Percentiles rank a stretch among this genome's conserved stretches.
phyloP scores from a whole-genome alignment of 345 rosid species.

The Brassica rapa region DNA sequence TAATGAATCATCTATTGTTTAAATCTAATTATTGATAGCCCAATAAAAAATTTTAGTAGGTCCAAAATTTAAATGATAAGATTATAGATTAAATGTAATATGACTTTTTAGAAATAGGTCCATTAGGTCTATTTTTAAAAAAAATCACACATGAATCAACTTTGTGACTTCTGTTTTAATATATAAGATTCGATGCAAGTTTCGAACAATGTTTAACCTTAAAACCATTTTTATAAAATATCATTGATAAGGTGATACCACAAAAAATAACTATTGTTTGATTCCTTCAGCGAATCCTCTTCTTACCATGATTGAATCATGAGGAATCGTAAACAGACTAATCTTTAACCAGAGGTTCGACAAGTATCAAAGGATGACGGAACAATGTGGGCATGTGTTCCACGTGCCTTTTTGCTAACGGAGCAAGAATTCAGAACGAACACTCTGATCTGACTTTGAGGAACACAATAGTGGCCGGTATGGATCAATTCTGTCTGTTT shows the following conservation, averaged over 20 bases:
- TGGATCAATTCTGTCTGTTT: conserved; percentile 14
- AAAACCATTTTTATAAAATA: no score
- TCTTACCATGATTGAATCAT: conserved; percentile 29
- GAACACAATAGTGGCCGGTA: conserved; percentile 32
- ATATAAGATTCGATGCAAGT: not conserved
- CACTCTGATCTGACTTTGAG: not conserved
- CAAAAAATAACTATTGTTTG: not conserved
- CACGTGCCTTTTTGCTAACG: conserved; percentile 34
- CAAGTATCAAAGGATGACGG: conserved; percentile 7
- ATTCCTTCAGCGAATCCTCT: conserved; percentile 28
- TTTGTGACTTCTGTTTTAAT: no score
- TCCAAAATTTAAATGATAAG: no score
- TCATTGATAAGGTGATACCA: not conserved
- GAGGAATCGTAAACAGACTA: conserved; percentile 22
- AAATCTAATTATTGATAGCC: no score
- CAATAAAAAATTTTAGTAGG: no score
- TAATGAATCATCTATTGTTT: no score
- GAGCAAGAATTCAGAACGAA: conserved; percentile 23
- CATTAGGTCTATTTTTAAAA: no score
- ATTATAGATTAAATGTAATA: no score
- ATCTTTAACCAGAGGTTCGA: not conserved
- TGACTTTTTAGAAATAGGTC: no score
- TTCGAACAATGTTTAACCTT: not conserved
- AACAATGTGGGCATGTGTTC: conserved; percentile 36
- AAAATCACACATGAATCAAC: no score